Percentiles rank a stretch among this genome's conserved stretches.
These are phyloP conservation scores for Ganoderma lucidum DNA, from an alignment of 1,284 basidiomycete species.

Conservation along the genomic window DNA sequence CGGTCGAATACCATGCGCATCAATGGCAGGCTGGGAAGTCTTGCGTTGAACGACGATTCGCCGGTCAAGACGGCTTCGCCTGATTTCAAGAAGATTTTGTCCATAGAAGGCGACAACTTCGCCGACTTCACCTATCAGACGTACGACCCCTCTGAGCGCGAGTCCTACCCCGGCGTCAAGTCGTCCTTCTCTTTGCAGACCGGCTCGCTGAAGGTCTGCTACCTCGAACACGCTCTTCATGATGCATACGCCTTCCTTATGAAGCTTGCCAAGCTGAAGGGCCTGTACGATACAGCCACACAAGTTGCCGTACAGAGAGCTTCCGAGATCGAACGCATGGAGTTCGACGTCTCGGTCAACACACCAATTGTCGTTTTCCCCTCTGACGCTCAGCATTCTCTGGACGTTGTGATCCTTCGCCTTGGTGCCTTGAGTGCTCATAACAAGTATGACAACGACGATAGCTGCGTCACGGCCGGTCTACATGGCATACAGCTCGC, in stretches of 20 bases:
- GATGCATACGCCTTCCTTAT: slow-evolving; percentile 87
- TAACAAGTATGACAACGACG: slow-evolving; percentile 77
- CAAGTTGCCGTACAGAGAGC: slow-evolving; percentile 93
- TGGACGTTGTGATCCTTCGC: slow-evolving; percentile 81
- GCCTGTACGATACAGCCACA: slow-evolving; percentile 95
- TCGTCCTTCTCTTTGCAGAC: slow-evolving; percentile 87
- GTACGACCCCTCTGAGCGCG: slow-evolving; percentile 73
- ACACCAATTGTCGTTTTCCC: slow-evolving; percentile 96
- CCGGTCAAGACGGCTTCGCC: slow-evolving; percentile 58
- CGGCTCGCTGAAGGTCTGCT: slow-evolving; percentile 93
- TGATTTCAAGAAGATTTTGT: slow-evolving; percentile 89
- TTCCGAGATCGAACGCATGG: slow-evolving; percentile 89
- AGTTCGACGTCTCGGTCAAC: slow-evolving; percentile 90
- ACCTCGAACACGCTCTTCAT: slow-evolving; percentile 88
- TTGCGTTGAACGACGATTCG: slow-evolving; percentile 88
- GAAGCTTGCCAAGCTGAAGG: slow-evolving; percentile 92
- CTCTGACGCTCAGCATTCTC: slow-evolving; percentile 67
- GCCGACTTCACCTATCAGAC: slow-evolving; percentile 97
- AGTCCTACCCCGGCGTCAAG: slow-evolving; percentile 84
- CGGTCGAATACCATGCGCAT: slow-evolving; percentile 82
- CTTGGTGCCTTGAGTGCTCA: slow-evolving; percentile 91
- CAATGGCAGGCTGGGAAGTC: slow-evolving; percentile 85
- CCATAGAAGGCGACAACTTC: slow-evolving; percentile 95
- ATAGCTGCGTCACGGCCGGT: slow-evolving; percentile 78
- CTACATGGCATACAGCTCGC: slow-evolving; percentile 88